A percentile compares a stretch with the other conserved stretches of the same genome.
phyloP scores from a whole-genome alignment of 495 filamentous ascomycete genomes.

The Bacidia gigantensis region DNA sequence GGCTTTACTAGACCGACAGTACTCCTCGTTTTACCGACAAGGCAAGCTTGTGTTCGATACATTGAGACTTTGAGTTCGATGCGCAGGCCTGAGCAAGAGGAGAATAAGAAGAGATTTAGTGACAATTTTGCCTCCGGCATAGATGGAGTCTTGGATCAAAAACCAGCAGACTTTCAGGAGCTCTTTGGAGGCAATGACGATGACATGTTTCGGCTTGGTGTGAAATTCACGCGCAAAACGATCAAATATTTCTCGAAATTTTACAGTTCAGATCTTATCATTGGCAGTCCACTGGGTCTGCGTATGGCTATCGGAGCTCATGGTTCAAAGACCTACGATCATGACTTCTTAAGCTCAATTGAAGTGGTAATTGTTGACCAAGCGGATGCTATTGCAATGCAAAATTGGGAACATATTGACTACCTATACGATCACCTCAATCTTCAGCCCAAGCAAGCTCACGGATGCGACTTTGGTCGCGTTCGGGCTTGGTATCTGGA shows the following conservation, averaged over 20 bases:
- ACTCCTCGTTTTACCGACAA: constrained; percentile 74
- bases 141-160: constrained; percentile 50
- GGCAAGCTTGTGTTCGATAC: constrained; percentile 65
- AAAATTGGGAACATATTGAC: constrained; percentile 95
- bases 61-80: constrained; percentile 60
- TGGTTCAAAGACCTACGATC: constrained; percentile 62
- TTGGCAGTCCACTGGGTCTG: constrained; percentile 77
- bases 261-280: constrained; percentile 89
- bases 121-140: constrained; percentile 58
- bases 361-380: constrained; percentile 85
- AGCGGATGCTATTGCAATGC: constrained; percentile 87
- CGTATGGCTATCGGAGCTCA: constrained; percentile 77
- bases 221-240: constrained; percentile 92
- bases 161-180: constrained; percentile 77
- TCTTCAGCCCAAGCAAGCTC: constrained; percentile 72
- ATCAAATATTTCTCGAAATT: constrained; percentile 92
- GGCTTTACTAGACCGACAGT: constrained; percentile 93
- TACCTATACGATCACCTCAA: constrained; percentile 87
- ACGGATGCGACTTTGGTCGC: constrained; percentile 87
- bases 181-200: constrained; percentile 91
- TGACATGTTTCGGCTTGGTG: constrained; percentile 82
- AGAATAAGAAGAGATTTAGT: constrained; percentile 85
- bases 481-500: constrained; percentile 89
- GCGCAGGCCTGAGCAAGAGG: constrained; percentile 75
- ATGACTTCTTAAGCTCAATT: constrained; percentile 84